Evolutionary conservation across 108 stramenopile species (phyloP), one percentile per base, ranked within the genome.

Genomic region (Cyclotella cryptica): DNA sequence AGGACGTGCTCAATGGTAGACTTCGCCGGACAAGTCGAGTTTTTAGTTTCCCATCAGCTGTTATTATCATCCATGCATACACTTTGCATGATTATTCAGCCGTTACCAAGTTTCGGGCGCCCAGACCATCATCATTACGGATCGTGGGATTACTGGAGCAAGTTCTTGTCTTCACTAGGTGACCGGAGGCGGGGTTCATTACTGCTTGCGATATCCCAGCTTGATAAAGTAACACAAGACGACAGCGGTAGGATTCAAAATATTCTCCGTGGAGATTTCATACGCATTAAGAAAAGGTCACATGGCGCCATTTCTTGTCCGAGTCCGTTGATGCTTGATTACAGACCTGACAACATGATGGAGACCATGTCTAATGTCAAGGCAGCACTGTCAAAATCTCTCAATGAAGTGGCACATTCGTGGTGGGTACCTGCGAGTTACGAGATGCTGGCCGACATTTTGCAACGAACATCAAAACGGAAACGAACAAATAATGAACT

Each of bases 21-120:
- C 27, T 72, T 60, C 47, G 71, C 71, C 0, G 71, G 71, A 17
- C 71, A 72, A 51, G 29, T 47, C 9, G 71, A 72, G 18, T 72
- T 72, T 49, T 42, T 72, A 17, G 60, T 72, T 21, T 61, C 60
- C 22, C 71, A 72, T 72, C 71, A 72, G 46, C 60, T 72, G 8
- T 19, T 72, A 27, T 35, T 72, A 24, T 72, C 71, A 14, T 46
- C 44, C 13, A 59, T 62, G 30, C 60, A 72, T 21, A 61, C 71
- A 26, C 59, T 72, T 19, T 72, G 71, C 22, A 59, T 72, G 45
- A 72, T 72, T 46, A 72, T 72, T 49, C 71, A 72, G 29, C 71
- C 71, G n/a, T 44, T 45, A 19, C 60, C 71, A 13, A 60, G 58
- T 21, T 72, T 72, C 35, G 71, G 60, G 26, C 29, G 30, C 14